Conservation (phyloP, 176 grass and related monocot genomes). For the Calamus simplicifolius region DNA sequence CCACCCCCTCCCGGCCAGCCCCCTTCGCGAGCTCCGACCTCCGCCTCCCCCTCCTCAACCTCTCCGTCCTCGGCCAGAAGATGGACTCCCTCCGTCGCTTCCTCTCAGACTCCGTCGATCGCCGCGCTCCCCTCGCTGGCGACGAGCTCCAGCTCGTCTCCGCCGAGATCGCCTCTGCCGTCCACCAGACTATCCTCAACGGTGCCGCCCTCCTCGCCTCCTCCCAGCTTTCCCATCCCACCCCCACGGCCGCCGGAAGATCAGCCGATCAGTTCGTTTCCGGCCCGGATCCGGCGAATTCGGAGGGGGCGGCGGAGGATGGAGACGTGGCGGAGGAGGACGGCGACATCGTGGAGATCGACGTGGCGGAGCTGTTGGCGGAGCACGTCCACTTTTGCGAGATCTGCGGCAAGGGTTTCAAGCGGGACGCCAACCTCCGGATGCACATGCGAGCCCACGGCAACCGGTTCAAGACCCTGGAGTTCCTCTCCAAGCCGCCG, state of each 20-base stretch:
- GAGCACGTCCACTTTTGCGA: slow-evolving; percentile 92
- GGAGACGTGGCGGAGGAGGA: slow-evolving; percentile 25
- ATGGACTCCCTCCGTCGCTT: slow-evolving; percentile 15
- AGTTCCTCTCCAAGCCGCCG: slow-evolving; percentile 66
- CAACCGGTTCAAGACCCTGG: slow-evolving; percentile 90
- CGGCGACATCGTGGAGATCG: slow-evolving; percentile 81
- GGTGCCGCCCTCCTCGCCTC: slow-evolving; percentile 69
- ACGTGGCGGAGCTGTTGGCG: slow-evolving; percentile 65
- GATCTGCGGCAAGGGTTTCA: slow-evolving; percentile 95
- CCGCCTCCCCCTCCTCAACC: slow-evolving; percentile 13
- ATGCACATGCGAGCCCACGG: slow-evolving; percentile 99
- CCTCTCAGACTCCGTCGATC: slow-evolving; percentile 14
- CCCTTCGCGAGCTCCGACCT: slow-evolving; percentile 16
- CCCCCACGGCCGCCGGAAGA: not conserved
- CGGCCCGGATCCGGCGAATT: slow-evolving; percentile 3
- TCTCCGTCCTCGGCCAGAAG: slow-evolving; percentile 9
- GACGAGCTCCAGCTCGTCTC: slow-evolving; percentile 58
- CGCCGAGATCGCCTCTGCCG: slow-evolving; percentile 68
- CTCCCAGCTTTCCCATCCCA: slow-evolving; percentile 20
- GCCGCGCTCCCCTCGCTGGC: slow-evolving; percentile 4
- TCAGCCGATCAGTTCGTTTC: not conserved
- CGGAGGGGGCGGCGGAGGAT: slow-evolving; percentile 1
- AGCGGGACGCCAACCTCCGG: slow-evolving; percentile 92
- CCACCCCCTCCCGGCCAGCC: slow-evolving; percentile 7
- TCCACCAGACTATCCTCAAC: slow-evolving; percentile 70